phyloP scores from a whole-genome alignment of 441 rosid genomes.

The Melastoma candidum region DNA sequence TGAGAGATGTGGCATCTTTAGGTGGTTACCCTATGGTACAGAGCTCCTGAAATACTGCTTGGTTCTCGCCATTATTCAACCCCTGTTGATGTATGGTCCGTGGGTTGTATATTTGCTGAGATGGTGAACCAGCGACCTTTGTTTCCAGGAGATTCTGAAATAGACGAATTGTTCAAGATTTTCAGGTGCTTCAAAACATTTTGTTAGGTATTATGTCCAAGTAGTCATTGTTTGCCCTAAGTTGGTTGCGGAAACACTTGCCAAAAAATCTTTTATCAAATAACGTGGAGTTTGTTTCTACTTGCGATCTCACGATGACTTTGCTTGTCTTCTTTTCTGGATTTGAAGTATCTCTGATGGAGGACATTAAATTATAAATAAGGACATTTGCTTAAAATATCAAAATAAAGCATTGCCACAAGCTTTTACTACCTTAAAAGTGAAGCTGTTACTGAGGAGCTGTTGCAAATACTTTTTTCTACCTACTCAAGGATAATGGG shows the following conservation, averaged over 20 bases:
- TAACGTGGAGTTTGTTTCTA: too few species aligned
- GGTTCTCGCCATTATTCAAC: slow-evolving; percentile 12
- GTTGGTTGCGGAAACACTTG: too few species aligned
- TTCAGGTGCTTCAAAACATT: slow-evolving; percentile 5
- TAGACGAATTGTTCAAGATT: slow-evolving; percentile 7
- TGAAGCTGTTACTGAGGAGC: too few species aligned
- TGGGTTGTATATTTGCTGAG: slow-evolving; percentile 8
- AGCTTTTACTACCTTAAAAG: too few species aligned
- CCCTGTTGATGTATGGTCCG: slow-evolving; percentile 10
- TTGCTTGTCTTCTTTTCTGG: too few species aligned
- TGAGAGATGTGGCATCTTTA: not conserved
- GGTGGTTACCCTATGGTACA: slow-evolving; percentile 10
- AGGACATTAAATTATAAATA: too few species aligned
- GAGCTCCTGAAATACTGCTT: slow-evolving; percentile 9
- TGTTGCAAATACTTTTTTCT: not conserved
- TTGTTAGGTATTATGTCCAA: not conserved
- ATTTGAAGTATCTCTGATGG: too few species aligned
- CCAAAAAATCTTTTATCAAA: too few species aligned
- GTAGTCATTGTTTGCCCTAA: not conserved
- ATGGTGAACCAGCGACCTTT: slow-evolving; percentile 10
- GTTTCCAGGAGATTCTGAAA: slow-evolving; percentile 10
- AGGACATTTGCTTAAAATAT: too few species aligned
- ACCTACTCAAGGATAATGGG: slow-evolving; percentile 7
- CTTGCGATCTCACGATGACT: too few species aligned
- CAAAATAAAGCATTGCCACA: too few species aligned